Base-by-base conservation (phyloP, 805 yeast genomes). In the Tetrapisispora phaffii region DNA sequence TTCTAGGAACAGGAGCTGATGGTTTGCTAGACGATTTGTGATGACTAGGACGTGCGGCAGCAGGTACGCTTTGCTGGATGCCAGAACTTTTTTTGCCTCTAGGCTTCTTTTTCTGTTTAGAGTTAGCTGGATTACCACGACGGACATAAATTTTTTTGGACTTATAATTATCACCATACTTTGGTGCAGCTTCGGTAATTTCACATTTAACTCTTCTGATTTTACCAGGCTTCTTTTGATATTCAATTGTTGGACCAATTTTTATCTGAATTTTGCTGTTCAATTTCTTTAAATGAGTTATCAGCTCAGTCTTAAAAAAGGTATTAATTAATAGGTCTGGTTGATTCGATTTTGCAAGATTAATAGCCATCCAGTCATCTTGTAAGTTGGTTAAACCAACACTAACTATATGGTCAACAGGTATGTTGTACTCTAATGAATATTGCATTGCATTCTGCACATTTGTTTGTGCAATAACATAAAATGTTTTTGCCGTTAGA, bases 151-250 rank as follows among this genome's bases (percentile, higher is more conserved):
- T 89, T 0, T 85, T 78, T 50, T 95, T 85, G 3, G 96, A 86
- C 68, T 93, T 93, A 70, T 93, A 93, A 10, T 68, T 48, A 62
- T 93, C 97, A 36, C 84, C 72, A 51, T 75, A 61, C 10, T 55
- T 56, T 10, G 95, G 94, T 24, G 83, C 81, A n/a, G 76, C 59
- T 12, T 71, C 72, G 39, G 82, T 82, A 34, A 73, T 62, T 42
- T 73, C 77, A 57, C 83, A 77, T 62, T 85, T 88, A 53, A 93
- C 83, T 8, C 74, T 62, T 49, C 88, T 93, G 22, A 71, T 58
- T 62, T 77, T 81, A 2, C 95, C 95, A 1, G 96, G 87, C 62
- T 93, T 93, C 74, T 90, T 93, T 66, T 82, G 85, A 65, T 93
- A 93, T 49, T 77, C 75, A 47, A 93, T 75, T 0, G 84, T 75